These are phyloP conservation scores for Kitagawia praeruptora DNA, from an alignment of 129 eudicot genomes.

Conservation along the genomic window DNA sequence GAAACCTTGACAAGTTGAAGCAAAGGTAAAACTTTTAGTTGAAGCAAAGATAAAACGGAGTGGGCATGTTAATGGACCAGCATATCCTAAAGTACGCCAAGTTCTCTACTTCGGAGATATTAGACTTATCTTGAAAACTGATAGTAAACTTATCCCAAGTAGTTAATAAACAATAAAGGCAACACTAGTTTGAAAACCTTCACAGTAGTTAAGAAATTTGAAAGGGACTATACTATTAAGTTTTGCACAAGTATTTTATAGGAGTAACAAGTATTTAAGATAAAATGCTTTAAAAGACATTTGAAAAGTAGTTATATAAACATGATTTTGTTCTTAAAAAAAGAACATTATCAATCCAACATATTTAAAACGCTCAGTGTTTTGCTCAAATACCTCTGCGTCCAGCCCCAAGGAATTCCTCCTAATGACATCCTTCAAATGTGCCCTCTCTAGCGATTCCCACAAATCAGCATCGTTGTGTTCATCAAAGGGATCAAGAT, in stretches of 20 bases:
- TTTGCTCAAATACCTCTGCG: constrained; percentile 55
- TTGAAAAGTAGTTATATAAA: background rate
- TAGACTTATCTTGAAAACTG: no score
- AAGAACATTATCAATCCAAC: background rate
- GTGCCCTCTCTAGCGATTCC: constrained; percentile 96
- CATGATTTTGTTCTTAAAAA: background rate
- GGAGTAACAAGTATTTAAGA: background rate
- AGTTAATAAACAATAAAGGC: background rate
- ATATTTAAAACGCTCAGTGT: background rate
- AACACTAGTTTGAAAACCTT: background rate
- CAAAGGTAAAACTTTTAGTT: no score
- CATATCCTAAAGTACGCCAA: no score
- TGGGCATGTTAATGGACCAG: no score
- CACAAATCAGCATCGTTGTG: constrained; percentile 91
- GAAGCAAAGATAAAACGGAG: no score
- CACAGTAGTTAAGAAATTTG: background rate
- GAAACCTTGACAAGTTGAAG: no score
- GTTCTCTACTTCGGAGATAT: no score
- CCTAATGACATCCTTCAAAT: constrained; percentile 77
- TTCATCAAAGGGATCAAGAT: constrained; percentile 92
- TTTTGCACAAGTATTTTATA: background rate
- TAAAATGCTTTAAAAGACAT: background rate
- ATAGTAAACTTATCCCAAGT: no score
- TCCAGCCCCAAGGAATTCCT: constrained; percentile 84
- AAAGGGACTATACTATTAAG: no score